A percentile compares a stretch with the other conserved stretches of the same genome.
phyloP scores from a whole-genome alignment of 2,329 filamentous ascomycete genomes.

The Penicillium sp. region DNA sequence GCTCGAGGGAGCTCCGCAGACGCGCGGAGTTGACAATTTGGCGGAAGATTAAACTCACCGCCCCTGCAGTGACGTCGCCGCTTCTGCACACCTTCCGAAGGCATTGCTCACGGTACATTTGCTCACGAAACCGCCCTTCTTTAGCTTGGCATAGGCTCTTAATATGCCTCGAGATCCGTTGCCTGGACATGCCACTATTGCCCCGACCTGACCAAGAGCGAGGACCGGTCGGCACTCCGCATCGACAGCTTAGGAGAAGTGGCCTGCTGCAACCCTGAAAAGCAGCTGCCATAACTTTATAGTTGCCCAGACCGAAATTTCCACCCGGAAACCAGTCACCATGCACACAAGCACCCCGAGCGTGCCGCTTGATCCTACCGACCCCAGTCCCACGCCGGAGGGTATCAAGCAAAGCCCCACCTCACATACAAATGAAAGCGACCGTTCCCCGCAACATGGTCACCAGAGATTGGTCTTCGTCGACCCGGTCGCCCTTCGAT shows the following conservation, averaged over 20 bases:
- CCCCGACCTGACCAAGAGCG: constrained; percentile 23
- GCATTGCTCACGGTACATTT: not conserved
- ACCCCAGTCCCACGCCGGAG: constrained; percentile 29
- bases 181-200: constrained; percentile 30
- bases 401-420: constrained; percentile 22
- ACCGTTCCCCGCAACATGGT: constrained; percentile 27
- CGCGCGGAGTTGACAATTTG: not conserved
- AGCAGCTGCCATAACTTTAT: not conserved
- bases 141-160: not conserved
- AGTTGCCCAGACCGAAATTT: not conserved
- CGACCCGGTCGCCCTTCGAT: constrained; percentile 68
- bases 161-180: constrained; percentile 12
- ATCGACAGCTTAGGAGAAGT: constrained; percentile 23
- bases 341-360: constrained; percentile 27
- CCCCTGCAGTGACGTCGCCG: constrained; percentile 25
- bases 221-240: constrained; percentile 27
- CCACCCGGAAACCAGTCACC: constrained; percentile 4
- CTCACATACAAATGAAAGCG: constrained; percentile 17
- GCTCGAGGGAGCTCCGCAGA: too few species aligned
- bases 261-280: constrained; percentile 13
- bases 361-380: constrained; percentile 26
- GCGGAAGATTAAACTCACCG: constrained; percentile 13
- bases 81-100: constrained; percentile 13
- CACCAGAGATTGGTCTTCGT: constrained; percentile 65
- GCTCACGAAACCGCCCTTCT: not conserved